Percentiles rank a stretch among this genome's conserved stretches.
Conservation (phyloP, 2,329 filamentous ascomycete species). For the Hirsutella minnesotensis region DNA sequence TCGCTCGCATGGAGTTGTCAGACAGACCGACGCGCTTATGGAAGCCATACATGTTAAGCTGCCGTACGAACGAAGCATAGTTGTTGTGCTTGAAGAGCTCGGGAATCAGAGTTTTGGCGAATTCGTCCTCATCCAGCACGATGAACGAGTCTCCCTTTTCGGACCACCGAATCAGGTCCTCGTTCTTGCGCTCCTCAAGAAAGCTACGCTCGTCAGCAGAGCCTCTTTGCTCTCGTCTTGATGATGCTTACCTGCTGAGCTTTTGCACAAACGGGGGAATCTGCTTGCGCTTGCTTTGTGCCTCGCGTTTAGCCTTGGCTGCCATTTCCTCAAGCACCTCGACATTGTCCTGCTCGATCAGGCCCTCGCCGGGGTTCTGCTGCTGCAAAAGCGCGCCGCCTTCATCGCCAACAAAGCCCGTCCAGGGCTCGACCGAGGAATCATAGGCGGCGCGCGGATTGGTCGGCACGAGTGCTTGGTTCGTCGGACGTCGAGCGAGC, state of each 20-base stretch:
- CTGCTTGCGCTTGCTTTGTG: slow-evolving; percentile 81
- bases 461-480: slow-evolving; percentile 36
- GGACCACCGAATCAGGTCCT: slow-evolving; percentile 92
- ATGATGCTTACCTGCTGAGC: slow-evolving; percentile 69
- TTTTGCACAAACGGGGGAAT: slow-evolving; percentile 98
- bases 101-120: slow-evolving; percentile 91
- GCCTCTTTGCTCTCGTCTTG: neutral
- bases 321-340: slow-evolving; percentile 72
- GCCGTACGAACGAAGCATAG: slow-evolving; percentile 90
- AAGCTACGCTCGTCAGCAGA: slow-evolving; percentile 47
- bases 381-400: slow-evolving; percentile 20
- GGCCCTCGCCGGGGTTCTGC: slow-evolving; percentile 20
- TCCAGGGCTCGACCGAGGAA: slow-evolving; percentile 26
- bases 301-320: slow-evolving; percentile 71
- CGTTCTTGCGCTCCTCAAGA: slow-evolving; percentile 84
- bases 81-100: slow-evolving; percentile 99
- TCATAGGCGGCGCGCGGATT: slow-evolving; percentile 25
- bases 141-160: slow-evolving; percentile 94
- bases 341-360: slow-evolving; percentile 54
- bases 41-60: slow-evolving; percentile 96
- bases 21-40: slow-evolving; percentile 91
- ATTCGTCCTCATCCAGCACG: slow-evolving; percentile 93
- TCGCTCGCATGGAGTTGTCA: slow-evolving; percentile 95
- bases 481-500: slow-evolving; percentile 40
- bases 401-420: slow-evolving; percentile 27